Evolutionary conservation across 495 filamentous ascomycete genomes (phyloP).

Genomic region (Amphirosellinia nigrospora): DNA sequence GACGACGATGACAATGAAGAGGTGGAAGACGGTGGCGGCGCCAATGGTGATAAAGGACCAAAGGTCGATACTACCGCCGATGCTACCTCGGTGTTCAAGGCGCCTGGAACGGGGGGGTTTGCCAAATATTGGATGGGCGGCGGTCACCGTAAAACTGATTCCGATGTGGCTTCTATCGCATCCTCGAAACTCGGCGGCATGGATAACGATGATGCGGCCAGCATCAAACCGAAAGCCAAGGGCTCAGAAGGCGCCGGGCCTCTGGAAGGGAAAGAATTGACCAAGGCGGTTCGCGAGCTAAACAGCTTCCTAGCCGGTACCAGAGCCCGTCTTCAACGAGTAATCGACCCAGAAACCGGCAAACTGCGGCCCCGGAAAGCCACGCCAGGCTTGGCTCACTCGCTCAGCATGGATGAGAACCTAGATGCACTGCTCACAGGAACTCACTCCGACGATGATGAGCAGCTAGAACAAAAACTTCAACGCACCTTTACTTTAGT

Average conservation of each 20-base stretch:
- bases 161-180: conserved; percentile 69
- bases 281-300: conserved; percentile 77
- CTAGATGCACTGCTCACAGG: conserved; percentile 55
- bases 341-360: conserved; percentile 76
- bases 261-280: conserved; percentile 81
- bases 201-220: conserved; percentile 57
- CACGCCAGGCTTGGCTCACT: conserved; percentile 51
- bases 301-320: conserved; percentile 86
- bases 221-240: conserved; percentile 41
- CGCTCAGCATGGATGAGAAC: conserved; percentile 55
- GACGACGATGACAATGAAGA: conserved; percentile 33
- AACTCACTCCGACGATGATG: conserved; percentile 57
- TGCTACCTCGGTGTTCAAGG: conserved; percentile 50
- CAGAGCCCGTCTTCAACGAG: conserved; percentile 78
- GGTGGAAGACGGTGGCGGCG: conserved; percentile 30
- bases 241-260: conserved; percentile 46
- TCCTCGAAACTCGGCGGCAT: conserved; percentile 56
- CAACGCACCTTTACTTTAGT: conserved; percentile 78
- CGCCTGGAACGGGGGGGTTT: conserved; percentile 42
- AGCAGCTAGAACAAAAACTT: conserved; percentile 72
- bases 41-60: conserved; percentile 47
- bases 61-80: conserved; percentile 41
- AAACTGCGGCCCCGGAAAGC: conserved; percentile 66
- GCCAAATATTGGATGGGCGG: conserved; percentile 57
- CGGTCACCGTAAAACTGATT: conserved; percentile 56